Percentiles rank a stretch among this genome's conserved stretches.
Evolutionary conservation across 495 filamentous ascomycete genomes (phyloP).

Genomic region (Clohesyomyces aquaticus): DNA sequence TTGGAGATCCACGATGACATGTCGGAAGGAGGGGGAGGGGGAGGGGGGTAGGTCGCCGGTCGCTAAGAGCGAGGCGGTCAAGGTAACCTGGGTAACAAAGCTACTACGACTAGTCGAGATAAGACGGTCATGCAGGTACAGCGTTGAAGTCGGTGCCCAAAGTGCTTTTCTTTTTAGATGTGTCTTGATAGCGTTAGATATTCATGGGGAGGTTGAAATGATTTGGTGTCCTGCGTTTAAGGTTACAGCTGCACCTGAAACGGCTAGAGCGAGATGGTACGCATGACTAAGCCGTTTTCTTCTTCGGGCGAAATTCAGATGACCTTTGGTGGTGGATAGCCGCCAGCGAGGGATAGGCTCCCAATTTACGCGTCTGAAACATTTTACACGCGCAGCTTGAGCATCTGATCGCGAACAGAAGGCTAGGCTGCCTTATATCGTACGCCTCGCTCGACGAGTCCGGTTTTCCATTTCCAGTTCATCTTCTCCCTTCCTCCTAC

Average conservation of each 20-base stretch:
- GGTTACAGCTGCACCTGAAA: neutral
- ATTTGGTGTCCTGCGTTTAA: conserved; percentile 1
- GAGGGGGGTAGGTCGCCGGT: neutral
- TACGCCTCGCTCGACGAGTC: neutral
- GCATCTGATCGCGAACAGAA: conserved; percentile 31
- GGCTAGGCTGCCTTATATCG: conserved; percentile 9
- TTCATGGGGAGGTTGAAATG: neutral
- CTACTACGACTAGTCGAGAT: neutral
- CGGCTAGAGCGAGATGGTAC: neutral
- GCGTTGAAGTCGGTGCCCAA: too few relatives aligned
- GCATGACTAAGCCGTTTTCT: conserved; percentile 15
- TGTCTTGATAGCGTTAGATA: conserved; percentile 5
- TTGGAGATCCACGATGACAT: conserved; percentile 65
- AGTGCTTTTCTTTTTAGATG: neutral
- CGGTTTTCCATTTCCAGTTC: neutral
- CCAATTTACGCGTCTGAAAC: conserved; percentile 39
- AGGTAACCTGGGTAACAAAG: neutral
- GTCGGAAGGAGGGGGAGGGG: conserved; percentile 1
- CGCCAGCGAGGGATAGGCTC: conserved; percentile 25
- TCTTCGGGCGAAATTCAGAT: conserved; percentile 27
- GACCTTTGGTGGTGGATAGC: conserved; percentile 23
- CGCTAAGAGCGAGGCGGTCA: neutral
- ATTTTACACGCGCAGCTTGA: conserved; percentile 36
- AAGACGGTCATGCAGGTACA: neutral
- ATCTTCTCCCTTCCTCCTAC: neutral